Evolutionary conservation across 805 yeast species (phyloP).

Genomic region (Saturnispora sanitii): DNA sequence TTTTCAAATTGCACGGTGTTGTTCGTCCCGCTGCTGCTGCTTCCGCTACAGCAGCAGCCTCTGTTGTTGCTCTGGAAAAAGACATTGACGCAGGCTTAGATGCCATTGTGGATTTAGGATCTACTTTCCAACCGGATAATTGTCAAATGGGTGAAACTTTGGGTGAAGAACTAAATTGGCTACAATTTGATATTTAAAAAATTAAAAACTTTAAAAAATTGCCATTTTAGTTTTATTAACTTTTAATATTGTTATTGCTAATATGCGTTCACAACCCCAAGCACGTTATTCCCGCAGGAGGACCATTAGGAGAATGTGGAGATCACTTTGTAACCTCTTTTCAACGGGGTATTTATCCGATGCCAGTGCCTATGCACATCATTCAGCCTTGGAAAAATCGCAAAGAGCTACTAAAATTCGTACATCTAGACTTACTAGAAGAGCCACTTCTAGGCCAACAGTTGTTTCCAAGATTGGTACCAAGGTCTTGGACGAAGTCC

Average conservation of each 20-base stretch:
- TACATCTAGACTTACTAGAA: constrained; percentile 23
- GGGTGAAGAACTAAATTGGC: constrained; percentile 31
- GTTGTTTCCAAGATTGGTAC: constrained; percentile 17
- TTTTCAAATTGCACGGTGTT: constrained; percentile 75
- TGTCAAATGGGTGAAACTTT: constrained; percentile 27
- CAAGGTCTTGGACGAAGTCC: constrained; percentile 19
- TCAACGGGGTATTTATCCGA: constrained; percentile 29
- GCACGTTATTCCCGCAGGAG: constrained; percentile 28
- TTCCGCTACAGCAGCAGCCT: constrained; percentile 5
- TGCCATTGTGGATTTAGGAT: constrained; percentile 10
- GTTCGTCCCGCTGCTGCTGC: constrained; percentile 21
- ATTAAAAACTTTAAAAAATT: no score
- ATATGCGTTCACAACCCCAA: constrained; percentile 28
- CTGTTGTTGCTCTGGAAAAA: no score
- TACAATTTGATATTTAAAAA: constrained; percentile 22
- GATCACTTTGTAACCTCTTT: constrained; percentile 24
- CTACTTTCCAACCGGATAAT: constrained; percentile 15
- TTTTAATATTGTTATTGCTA: background rate
- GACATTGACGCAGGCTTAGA: constrained; percentile 2
- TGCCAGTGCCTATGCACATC: constrained; percentile 23
- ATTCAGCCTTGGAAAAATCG: constrained; percentile 16
- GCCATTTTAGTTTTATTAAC: no score
- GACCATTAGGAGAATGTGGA: constrained; percentile 25
- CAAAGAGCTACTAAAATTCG: constrained; percentile 24
- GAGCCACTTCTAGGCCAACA: constrained; percentile 23